Base-by-base conservation (phyloP, 148 eudicot genomes). In the Chenopodium quinoa region DNA sequence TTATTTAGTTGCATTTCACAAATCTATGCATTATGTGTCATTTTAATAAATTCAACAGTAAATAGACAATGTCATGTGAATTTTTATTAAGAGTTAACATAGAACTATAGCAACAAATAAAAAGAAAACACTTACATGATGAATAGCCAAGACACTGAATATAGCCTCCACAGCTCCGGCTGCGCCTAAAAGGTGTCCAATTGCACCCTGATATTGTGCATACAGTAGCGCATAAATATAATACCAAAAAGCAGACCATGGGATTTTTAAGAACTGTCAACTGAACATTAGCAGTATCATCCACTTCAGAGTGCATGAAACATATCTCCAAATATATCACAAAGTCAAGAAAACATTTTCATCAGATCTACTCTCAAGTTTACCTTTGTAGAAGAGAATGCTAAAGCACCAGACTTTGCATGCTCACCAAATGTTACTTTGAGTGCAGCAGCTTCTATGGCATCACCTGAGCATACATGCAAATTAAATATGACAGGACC, bases 131-230 rank as follows among this genome's bases (percentile, higher is more conserved):
- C 92, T 86, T 86, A 95, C 98, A 73, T 86, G 87, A 85, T 93
- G 91, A 73, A 96, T 86, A 48, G 99, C 89, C 79, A 96, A 83
- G 84, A 90, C 88, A 40, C 90, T 77, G 85, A 96, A 92, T 71
- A 96, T 90, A 60, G 99, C 98, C 84, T 96, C 99, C 54, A 93
- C 99, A 65, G 98, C 92, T 88, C 99, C 99, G 81, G 99, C 97
- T 63, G 99, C 98, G n/a, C 99, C 99, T 75, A 95, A 90, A 56
- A 95, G 95, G 90, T 95, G 97, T 34, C 99, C 99, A 64, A 86
- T 82, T 32, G 99, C 97, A 82, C 97, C 99, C 97, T 95, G 80
- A 76, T 37, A 86, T 52, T 68, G 32, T 77, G 37, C 34, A 71
- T 13, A 44, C 54, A 69, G 54, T 66, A 40, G 40, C 62, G 40